Evolutionary conservation across 2,329 filamentous ascomycete species (phyloP), one percentile per base, ranked within the genome.

Genomic region (Amesomyces nigricolor): DNA sequence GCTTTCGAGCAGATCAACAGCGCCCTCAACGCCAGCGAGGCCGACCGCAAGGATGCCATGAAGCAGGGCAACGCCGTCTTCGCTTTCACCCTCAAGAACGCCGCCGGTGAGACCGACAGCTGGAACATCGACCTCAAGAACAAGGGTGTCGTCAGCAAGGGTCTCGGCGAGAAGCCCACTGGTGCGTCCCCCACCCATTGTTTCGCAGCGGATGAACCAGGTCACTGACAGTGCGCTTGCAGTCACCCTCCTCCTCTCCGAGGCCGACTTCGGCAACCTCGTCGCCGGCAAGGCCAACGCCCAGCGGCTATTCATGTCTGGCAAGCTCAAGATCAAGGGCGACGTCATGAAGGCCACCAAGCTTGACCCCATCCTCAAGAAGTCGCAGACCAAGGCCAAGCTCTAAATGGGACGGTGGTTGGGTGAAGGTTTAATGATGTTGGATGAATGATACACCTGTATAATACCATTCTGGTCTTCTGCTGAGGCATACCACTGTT

Each of bases 331-430:
- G 88, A 83, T 97, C 71, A 95, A 91, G 83, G 94, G 94, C 61
- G 91, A 97, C 72, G 85, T 97, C 59, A 97, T 97, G 92, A 96
- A 96, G 83, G 88, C 94, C 38, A 96, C 91, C 58, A 96, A 95
- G 85, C 83, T 96, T 74, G 91, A 96, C 75, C 88, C 90, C 40
- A 87, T 97, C 67, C 76, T 96, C 62, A 91, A 90, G 80, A 94
- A 91, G 80, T 88, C 89, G 38, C 87, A 90, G 77, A 79, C 76
- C 67, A 88, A 89, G 80, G 82, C 89, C 64, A 95, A 95, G 82
- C 76, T 95, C 75, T 91, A 84, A 77, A 67, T 47, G 47, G n/a
- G 14, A 9, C 35, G 37, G 22, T 9, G 4, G 17, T 35, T 45
- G 40, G 6, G 11, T 32, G n/a, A 39, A 14, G 32, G 9, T 44